phyloP scores from a whole-genome alignment of 2,329 filamentous ascomycete species.

The Beauveria rudraprayagi region DNA sequence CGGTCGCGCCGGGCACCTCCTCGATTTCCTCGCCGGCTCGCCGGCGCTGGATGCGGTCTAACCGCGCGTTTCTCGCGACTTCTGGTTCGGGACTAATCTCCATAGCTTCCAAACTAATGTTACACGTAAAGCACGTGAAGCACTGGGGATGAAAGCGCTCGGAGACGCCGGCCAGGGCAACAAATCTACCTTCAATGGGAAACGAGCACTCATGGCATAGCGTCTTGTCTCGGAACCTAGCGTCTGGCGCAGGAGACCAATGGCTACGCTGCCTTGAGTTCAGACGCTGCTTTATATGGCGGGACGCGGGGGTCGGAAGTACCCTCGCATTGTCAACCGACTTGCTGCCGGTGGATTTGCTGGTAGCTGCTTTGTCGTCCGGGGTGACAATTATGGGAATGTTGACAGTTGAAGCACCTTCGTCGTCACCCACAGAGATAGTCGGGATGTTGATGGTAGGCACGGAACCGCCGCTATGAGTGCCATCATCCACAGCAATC shows the following conservation, averaged over 20 bases:
- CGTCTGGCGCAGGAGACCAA: slow-evolving; percentile 49
- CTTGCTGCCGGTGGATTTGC: slow-evolving; percentile 30
- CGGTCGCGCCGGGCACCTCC: slow-evolving; percentile 55
- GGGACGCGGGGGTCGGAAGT: slow-evolving; percentile 39
- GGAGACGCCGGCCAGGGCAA: slow-evolving; percentile 64
- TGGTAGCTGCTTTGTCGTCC: slow-evolving; percentile 25
- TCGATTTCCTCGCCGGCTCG: slow-evolving; percentile 49
- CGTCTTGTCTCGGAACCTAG: slow-evolving; percentile 49
- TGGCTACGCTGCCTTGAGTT: slow-evolving; percentile 41
- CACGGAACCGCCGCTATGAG: slow-evolving; percentile 20
- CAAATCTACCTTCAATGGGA: slow-evolving; percentile 83
- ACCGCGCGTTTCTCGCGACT: slow-evolving; percentile 57
- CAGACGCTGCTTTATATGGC: slow-evolving; percentile 24
- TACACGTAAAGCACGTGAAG: slow-evolving; percentile 82
- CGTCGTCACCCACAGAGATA: slow-evolving; percentile 30
- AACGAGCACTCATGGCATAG: slow-evolving; percentile 77
- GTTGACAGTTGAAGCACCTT: slow-evolving; percentile 23
- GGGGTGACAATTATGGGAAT: slow-evolving; percentile 40
- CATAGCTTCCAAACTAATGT: slow-evolving; percentile 82
- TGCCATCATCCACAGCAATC: slow-evolving; percentile 35
- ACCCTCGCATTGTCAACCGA: slow-evolving; percentile 29
- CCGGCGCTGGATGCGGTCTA: slow-evolving; percentile 63
- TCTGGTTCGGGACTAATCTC: slow-evolving; percentile 94
- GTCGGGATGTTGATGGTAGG: slow-evolving; percentile 40
- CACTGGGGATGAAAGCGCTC: slow-evolving; percentile 88